Percentiles rank a stretch among this genome's conserved stretches.
Conservation (phyloP, 768 basidiomycete genomes). For the Xerocomellus amylosporus region DNA sequence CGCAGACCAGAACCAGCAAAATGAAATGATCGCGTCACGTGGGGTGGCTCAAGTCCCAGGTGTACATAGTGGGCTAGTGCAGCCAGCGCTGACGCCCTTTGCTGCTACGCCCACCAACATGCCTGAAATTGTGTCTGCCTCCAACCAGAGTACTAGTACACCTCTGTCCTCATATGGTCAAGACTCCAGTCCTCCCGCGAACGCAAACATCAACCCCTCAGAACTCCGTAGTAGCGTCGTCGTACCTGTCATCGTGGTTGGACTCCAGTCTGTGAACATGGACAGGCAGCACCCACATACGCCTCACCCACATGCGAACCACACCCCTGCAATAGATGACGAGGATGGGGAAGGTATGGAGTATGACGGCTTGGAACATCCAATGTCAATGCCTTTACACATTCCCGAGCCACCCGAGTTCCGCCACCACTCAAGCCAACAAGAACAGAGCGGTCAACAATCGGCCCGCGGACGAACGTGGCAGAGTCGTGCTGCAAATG, state of each 20-base stretch:
- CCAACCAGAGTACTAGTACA: constrained; percentile 7
- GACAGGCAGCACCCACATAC: constrained; percentile 34
- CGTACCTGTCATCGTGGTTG: constrained; percentile 81
- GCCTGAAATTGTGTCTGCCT: constrained; percentile 14
- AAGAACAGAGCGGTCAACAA: constrained; percentile 16
- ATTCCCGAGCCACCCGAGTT: constrained; percentile 27
- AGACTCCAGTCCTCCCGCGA: constrained; percentile 15
- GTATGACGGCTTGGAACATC: constrained; percentile 23
- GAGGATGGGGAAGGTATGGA: constrained; percentile 30
- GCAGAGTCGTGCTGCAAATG: constrained; percentile 63
- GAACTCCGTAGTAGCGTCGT: constrained; percentile 46
- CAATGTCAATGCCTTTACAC: constrained; percentile 26
- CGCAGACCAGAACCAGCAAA: constrained; percentile 18
- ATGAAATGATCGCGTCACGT: constrained; percentile 18
- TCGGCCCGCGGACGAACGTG: constrained; percentile 42
- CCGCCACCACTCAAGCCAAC: constrained; percentile 16
- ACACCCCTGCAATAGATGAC: constrained; percentile 14
- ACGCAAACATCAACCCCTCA: constrained; percentile 15
- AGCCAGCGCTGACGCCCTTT: constrained; percentile 5
- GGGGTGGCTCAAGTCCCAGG: constrained; percentile 12
- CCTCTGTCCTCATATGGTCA: constrained; percentile 9
- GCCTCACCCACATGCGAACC: constrained; percentile 15
- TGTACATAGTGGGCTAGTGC: constrained; percentile 18
- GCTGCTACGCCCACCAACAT: constrained; percentile 17
- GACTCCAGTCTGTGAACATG: constrained; percentile 69